These are phyloP conservation scores for Bertia moriformis DNA, from an alignment of 2,329 filamentous ascomycete genomes.

Conservation along the genomic window DNA sequence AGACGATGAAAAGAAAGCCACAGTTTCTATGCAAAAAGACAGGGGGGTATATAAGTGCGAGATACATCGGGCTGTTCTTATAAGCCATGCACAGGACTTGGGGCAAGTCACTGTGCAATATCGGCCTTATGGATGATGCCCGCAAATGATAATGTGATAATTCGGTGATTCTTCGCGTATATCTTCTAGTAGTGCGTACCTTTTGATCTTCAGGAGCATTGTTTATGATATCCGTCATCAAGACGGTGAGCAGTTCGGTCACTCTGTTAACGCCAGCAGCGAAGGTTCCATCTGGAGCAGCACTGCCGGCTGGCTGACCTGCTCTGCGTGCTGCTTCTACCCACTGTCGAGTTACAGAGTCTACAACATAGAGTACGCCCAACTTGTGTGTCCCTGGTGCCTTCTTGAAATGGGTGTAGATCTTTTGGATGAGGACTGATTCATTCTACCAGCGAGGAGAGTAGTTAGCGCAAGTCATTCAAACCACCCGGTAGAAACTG, in stretches of 20 bases:
- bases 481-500: constrained; percentile 1
- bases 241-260: constrained; percentile 78
- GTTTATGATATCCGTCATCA: constrained; percentile 92
- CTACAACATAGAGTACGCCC: constrained; percentile 98
- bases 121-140: too few relatives aligned
- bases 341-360: constrained; percentile 98
- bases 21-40: too few relatives aligned
- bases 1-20: too few relatives aligned
- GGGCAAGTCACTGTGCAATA: too few relatives aligned
- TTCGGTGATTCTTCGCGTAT: constrained; percentile 15
- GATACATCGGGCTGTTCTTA: too few relatives aligned
- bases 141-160: constrained; percentile 13
- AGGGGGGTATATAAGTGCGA: too few relatives aligned
- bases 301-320: constrained; percentile 66
- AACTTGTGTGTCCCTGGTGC: constrained; percentile 90
- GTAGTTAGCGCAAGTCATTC: constrained; percentile 11
- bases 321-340: constrained; percentile 83
- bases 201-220: constrained; percentile 87
- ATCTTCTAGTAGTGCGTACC: constrained; percentile 55
- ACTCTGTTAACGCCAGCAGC: constrained; percentile 92
- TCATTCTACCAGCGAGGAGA: constrained; percentile 53
- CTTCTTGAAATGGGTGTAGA: constrained; percentile 95
- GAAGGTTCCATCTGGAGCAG: constrained; percentile 80
- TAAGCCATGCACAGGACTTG: too few relatives aligned
- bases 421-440: constrained; percentile 85